Evolutionary conservation across 1,284 basidiomycete genomes (phyloP).

Genomic region (Anthracocystis setariae): DNA sequence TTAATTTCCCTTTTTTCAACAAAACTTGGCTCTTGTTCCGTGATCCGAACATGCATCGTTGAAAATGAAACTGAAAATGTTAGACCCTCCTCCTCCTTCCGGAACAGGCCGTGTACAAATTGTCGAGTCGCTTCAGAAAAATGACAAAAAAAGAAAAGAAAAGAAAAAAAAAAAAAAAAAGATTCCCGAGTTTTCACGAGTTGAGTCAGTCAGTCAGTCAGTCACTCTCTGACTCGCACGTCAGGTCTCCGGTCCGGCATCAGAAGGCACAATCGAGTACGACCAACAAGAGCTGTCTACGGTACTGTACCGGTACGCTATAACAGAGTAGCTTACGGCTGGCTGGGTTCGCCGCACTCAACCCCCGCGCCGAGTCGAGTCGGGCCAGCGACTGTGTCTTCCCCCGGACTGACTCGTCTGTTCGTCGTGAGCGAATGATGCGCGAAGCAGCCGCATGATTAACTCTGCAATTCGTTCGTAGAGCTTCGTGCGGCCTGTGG

Average conservation of each 20-base stretch:
- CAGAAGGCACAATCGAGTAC: too few relatives aligned
- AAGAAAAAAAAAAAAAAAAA: too few relatives aligned
- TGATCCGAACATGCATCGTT: slow-evolving; percentile 11
- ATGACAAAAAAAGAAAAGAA: too few relatives aligned
- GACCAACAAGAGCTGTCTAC: too few relatives aligned
- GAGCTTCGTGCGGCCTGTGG: not conserved
- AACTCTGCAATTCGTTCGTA: not conserved
- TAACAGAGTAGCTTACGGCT: too few relatives aligned
- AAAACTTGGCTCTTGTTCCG: slow-evolving; percentile 8
- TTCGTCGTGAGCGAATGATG: not conserved
- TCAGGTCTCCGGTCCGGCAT: slow-evolving; percentile 19
- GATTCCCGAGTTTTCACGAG: slow-evolving; percentile 47
- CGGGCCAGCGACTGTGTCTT: not conserved
- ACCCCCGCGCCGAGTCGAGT: slow-evolving; percentile 18
- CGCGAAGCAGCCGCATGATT: not conserved
- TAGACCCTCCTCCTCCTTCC: not conserved
- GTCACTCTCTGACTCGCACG: too few relatives aligned
- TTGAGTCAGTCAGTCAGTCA: slow-evolving; percentile 25
- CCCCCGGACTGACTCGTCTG: slow-evolving; percentile 9
- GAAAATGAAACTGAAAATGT: too few relatives aligned
- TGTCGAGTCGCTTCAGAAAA: too few relatives aligned
- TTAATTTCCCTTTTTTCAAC: slow-evolving; percentile 5
- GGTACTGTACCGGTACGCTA: too few relatives aligned
- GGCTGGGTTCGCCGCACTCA: slow-evolving; percentile 1
- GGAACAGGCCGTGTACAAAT: slow-evolving; percentile 1